Base-by-base conservation (phyloP, 495 filamentous ascomycete genomes). In the Penicillium coprophilum region DNA sequence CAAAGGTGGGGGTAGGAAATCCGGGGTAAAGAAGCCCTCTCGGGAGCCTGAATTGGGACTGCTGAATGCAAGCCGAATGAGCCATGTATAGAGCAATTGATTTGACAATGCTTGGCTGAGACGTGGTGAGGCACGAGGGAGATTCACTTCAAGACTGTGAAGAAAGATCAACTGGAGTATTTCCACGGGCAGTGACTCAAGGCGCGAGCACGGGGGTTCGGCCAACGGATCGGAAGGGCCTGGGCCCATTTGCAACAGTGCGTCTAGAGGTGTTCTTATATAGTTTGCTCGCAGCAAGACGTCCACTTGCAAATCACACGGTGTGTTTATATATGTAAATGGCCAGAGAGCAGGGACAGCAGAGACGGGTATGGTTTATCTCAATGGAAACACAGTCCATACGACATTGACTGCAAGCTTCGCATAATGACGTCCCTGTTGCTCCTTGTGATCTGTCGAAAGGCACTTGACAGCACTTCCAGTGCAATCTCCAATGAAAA, bases 181-280 rank as follows among this genome's bases (percentile, higher is more conserved):
- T 59, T 85, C 82, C 10, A 71, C 72, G 10, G 81, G 82, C 3
- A 85, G 68, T 24, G 57, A 58, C 58, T 85, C 82, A 4, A 85
- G 71, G 39, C 49, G 64, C 30, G 75, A 77, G 58, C 49, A 59
- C 20, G 45, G 48, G 20, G 45, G 46, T 56, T 38, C 41, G 39
- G 50, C 31, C 59, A 63, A 51, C 30, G 53, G 52, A 49, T 56
- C 49, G 24, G 45, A 34, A 19, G 19, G 46, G 28, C 55, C 44
- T 41, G 15, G 46, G 34, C 55, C 44, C 60, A 66, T 63, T 60
- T 60, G 64, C 45, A 36, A 39, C n/a, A n/a, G 27, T 23, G 46
- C 15, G 30, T 52, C 50, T 31, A 23, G 32, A 32, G 19, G 17
- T 44, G 32, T 30, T 39, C n/a, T 40, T 50, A 9, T 40, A 28